phyloP scores from a whole-genome alignment of 2,329 filamentous ascomycete genomes.

The Leptographium flavum region DNA sequence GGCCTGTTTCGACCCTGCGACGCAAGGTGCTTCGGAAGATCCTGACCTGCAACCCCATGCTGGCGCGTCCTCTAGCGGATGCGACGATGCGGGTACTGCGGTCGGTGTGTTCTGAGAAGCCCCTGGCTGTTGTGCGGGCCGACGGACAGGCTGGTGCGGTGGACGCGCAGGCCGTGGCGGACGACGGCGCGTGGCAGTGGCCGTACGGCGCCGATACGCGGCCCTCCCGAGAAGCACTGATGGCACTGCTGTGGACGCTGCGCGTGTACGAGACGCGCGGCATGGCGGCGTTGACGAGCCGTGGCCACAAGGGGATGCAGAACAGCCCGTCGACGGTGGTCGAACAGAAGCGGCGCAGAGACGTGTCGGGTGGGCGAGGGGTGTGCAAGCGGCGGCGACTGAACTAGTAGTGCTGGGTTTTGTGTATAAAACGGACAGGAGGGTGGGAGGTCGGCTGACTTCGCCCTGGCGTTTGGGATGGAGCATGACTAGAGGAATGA shows the following conservation, averaged over 20 bases:
- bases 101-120: conserved; percentile 47
- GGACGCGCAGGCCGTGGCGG: conserved; percentile 17
- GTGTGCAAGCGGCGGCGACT: background rate
- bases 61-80: conserved; percentile 61
- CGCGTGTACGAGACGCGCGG: conserved; percentile 20
- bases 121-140: conserved; percentile 27
- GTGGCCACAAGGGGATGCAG: background rate
- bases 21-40: conserved; percentile 48
- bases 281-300: background rate
- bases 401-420: background rate
- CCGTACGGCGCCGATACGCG: conserved; percentile 17
- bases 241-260: conserved; percentile 33
- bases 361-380: background rate
- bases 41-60: conserved; percentile 57
- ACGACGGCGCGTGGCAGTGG: background rate
- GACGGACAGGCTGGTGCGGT: conserved; percentile 20
- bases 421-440: background rate
- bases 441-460: background rate
- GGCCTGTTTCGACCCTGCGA: conserved; percentile 42
- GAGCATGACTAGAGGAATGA: background rate
- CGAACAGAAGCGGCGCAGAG: background rate
- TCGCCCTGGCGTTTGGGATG: background rate
- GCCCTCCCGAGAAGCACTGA: conserved; percentile 32
- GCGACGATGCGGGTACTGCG: conserved; percentile 61
- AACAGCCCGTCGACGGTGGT: background rate